A percentile compares a stretch with the other conserved stretches of the same genome.
phyloP scores from a whole-genome alignment of 768 basidiomycete genomes.

The Tylopilus plumbeoviolaceoides region DNA sequence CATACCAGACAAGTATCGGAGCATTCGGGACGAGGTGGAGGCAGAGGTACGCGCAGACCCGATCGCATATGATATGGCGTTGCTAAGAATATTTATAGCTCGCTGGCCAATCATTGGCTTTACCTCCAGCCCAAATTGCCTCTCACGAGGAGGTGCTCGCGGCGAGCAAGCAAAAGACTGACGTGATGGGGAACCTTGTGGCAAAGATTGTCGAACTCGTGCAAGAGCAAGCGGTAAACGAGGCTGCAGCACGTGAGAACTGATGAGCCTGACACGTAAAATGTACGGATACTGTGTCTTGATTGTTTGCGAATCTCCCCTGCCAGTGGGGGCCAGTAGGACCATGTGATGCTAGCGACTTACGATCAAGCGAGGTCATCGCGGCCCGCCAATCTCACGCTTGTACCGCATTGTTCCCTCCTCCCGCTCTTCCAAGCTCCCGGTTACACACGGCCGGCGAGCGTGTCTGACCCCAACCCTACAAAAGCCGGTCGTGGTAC shows the following conservation, averaged over 20 bases:
- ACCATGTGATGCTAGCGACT: background rate
- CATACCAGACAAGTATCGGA: conserved; percentile 60
- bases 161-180: conserved; percentile 62
- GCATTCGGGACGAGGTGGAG: conserved; percentile 69
- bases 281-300: background rate
- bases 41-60: conserved; percentile 54
- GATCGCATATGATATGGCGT: background rate
- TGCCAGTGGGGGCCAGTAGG: too few relatives aligned
- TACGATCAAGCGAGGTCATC: background rate
- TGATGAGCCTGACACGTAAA: conserved; percentile 5
- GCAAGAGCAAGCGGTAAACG: conserved; percentile 14
- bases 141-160: conserved; percentile 78
- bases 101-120: conserved; percentile 48
- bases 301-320: background rate
- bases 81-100: conserved; percentile 40
- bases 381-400: conserved; percentile 18
- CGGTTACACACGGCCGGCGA: conserved; percentile 23
- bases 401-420: conserved; percentile 17
- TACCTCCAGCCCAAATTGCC: conserved; percentile 44
- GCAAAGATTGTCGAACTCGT: conserved; percentile 53
- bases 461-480: conserved; percentile 7
- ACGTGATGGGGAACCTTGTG: conserved; percentile 69
- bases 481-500: conserved; percentile 14
- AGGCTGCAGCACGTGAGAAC: conserved; percentile 2
- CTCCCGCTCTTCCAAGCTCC: conserved; percentile 1